Conservation (phyloP, 495 filamentous ascomycete species). For the Trichoderma erinaceum region DNA sequence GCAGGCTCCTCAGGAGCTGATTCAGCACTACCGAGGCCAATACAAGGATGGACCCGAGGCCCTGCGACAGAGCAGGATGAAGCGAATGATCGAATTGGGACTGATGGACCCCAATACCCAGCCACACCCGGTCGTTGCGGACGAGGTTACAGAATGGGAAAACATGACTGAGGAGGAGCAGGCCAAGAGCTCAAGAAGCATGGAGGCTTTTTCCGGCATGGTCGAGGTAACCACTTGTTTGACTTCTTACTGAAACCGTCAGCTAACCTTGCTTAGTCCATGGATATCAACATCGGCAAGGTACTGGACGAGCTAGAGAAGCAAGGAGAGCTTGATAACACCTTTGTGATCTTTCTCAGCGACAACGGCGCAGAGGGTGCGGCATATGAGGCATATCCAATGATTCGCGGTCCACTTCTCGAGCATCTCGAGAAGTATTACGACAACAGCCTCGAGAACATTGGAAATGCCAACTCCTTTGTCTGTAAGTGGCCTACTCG, state of each 20-base stretch:
- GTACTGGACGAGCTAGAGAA: conserved; percentile 49
- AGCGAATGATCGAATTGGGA: background rate
- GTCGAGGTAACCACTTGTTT: conserved; percentile 38
- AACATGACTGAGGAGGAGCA: background rate
- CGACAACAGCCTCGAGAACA: conserved; percentile 55
- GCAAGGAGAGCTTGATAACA: conserved; percentile 57
- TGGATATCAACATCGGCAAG: conserved; percentile 55
- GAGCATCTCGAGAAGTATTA: conserved; percentile 53
- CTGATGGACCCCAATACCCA: background rate
- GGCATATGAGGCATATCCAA: conserved; percentile 54
- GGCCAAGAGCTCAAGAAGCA: conserved; percentile 39
- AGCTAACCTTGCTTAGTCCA: conserved; percentile 20
- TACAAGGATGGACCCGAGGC: background rate
- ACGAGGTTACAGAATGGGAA: background rate
- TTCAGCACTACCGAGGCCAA: background rate
- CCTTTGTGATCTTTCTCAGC: conserved; percentile 57
- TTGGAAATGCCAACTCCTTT: conserved; percentile 55
- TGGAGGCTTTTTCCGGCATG: conserved; percentile 59
- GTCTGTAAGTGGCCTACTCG: conserved; percentile 30
- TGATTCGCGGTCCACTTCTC: conserved; percentile 33
- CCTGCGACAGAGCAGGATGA: background rate
- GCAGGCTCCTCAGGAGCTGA: background rate
- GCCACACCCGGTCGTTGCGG: background rate
- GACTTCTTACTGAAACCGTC: too few species aligned
- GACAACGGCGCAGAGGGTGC: conserved; percentile 64